phyloP scores from a whole-genome alignment of 1,139 yeast species.

The Hyphopichia buzzinii region DNA sequence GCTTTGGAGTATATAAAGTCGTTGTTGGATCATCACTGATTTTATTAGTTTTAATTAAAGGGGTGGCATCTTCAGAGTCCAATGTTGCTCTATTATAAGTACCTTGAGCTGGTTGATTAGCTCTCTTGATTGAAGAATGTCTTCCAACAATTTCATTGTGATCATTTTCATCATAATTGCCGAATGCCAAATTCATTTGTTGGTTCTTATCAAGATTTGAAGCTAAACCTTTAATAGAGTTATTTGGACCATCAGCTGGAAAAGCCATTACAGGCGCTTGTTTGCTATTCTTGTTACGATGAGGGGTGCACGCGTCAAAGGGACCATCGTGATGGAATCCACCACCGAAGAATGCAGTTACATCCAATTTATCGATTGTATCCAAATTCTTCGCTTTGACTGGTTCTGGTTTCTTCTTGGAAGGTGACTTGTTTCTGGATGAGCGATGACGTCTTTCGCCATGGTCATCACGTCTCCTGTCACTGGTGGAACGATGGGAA shows the following conservation, averaged over 20 bases:
- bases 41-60: constrained; percentile 12
- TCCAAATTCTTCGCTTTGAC: constrained; percentile 66
- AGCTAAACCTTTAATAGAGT: constrained; percentile 67
- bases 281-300: constrained; percentile 77
- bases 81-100: constrained; percentile 6
- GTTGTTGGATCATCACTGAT: constrained; percentile 16
- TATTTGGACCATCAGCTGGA: constrained; percentile 94
- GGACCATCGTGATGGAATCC: constrained; percentile 99
- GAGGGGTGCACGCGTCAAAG: constrained; percentile 97
- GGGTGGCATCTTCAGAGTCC: constrained; percentile 9
- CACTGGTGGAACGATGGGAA: constrained; percentile 7
- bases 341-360: constrained; percentile 91
- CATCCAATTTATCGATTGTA: constrained; percentile 91
- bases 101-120: constrained; percentile 7
- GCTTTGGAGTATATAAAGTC: constrained; percentile 37
- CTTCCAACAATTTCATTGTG: constrained; percentile 39
- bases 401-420: constrained; percentile 40
- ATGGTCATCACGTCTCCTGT: constrained; percentile 7
- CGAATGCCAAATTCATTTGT: constrained; percentile 61
- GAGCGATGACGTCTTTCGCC: constrained; percentile 12
- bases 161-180: constrained; percentile 39
- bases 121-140: constrained; percentile 16
- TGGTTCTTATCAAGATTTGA: constrained; percentile 47
- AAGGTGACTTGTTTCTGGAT: constrained; percentile 28
- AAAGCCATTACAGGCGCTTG: constrained; percentile 94